These are phyloP conservation scores for Candida oleophila DNA, from an alignment of 805 yeast genomes.

Conservation along the genomic window DNA sequence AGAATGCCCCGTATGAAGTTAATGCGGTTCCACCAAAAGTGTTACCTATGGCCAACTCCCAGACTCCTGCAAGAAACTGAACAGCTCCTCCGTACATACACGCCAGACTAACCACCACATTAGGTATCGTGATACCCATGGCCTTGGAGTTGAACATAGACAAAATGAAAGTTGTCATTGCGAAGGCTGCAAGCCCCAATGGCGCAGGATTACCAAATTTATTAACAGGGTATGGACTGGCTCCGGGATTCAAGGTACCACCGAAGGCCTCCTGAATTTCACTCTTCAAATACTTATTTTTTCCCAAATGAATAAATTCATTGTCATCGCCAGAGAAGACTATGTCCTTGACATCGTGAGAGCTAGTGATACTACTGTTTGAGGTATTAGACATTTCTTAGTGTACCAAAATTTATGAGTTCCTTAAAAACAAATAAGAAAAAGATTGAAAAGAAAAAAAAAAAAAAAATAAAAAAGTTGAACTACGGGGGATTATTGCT, in stretches of 20 bases:
- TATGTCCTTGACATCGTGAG: constrained; percentile 13
- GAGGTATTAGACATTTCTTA: background rate
- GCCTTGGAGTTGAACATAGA: constrained; percentile 57
- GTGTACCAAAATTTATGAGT: too few relatives aligned
- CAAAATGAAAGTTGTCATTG: constrained; percentile 60
- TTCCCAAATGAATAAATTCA: constrained; percentile 33
- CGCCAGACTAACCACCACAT: constrained; percentile 57
- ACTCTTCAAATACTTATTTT: constrained; percentile 26
- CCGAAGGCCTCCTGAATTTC: constrained; percentile 41
- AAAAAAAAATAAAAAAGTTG: background rate
- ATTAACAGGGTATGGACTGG: constrained; percentile 44
- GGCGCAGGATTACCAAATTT: constrained; percentile 68
- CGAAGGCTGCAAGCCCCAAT: constrained; percentile 60
- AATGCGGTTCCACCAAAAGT: constrained; percentile 69
- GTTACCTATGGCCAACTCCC: constrained; percentile 64
- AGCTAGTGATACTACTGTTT: background rate
- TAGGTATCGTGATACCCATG: constrained; percentile 49
- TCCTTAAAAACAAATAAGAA: too few relatives aligned
- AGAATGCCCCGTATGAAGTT: constrained; percentile 65
- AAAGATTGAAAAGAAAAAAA: background rate
- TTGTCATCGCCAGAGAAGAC: constrained; percentile 27
- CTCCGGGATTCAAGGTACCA: constrained; percentile 34
- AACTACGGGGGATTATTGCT: too few relatives aligned
- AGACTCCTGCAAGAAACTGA: constrained; percentile 62
- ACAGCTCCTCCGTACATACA: constrained; percentile 62